phyloP scores from a whole-genome alignment of 305 asterid species.

The Stenogyne calaminthoides region DNA sequence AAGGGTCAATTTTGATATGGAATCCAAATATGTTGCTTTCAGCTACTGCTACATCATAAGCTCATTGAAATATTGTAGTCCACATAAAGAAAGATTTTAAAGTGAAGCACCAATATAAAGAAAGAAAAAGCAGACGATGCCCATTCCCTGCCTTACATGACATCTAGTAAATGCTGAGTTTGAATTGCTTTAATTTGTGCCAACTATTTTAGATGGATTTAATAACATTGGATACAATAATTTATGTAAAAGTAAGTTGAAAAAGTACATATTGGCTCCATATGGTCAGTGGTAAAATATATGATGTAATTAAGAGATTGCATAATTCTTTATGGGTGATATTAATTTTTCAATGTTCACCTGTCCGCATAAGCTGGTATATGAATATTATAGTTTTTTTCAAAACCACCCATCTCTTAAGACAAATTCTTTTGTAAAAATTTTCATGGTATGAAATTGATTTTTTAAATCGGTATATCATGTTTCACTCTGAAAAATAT shows the following conservation, averaged over 20 bases:
- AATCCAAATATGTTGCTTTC: slow-evolving; percentile 34
- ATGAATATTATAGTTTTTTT: no score
- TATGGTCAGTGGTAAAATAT: not conserved
- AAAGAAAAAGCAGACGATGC: slow-evolving; percentile 35
- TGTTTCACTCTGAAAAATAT: no score
- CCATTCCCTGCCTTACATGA: slow-evolving; percentile 23
- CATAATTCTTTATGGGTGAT: not conserved
- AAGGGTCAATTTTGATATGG: not conserved
- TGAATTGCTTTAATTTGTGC: slow-evolving; percentile 15
- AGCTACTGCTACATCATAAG: slow-evolving; percentile 17
- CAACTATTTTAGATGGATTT: not conserved
- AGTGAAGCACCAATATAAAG: slow-evolving; percentile 31
- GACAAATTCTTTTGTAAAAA: no score
- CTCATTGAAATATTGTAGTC: slow-evolving; percentile 25
- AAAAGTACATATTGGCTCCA: not conserved
- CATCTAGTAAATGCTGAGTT: not conserved
- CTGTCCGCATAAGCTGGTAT: no score
- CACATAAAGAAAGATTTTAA: slow-evolving; percentile 31
- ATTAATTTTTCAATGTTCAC: not conserved
- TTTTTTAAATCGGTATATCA: no score
- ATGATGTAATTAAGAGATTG: not conserved
- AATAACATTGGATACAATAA: not conserved
- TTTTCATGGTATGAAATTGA: no score
- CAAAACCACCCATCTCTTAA: no score
- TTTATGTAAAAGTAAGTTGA: slow-evolving; percentile 11